Evolutionary conservation across 306 rosid species (phyloP).

Genomic region (Dalbergia oliveri): DNA sequence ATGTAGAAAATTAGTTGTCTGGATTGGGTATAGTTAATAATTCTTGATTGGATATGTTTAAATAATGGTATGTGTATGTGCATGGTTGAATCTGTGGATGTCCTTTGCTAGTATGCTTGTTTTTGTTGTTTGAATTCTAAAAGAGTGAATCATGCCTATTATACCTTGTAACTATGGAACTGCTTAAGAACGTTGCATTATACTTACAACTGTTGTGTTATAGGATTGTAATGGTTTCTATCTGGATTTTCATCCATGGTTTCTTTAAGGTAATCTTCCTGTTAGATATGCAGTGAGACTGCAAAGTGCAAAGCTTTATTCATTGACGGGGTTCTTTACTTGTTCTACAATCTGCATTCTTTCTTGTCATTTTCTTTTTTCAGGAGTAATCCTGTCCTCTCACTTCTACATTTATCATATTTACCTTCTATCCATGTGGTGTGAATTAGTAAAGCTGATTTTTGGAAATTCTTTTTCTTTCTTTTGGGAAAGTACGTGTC

Average conservation of each 20-base stretch:
- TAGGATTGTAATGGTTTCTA: slow-evolving; percentile 21
- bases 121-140: not conserved
- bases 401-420: not conserved
- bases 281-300: not conserved
- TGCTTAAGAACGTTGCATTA: not conserved
- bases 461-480: slow-evolving; percentile 1
- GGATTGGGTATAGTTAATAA: not conserved
- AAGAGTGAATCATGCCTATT: slow-evolving; percentile 10
- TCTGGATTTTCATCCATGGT: not conserved
- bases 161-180: not conserved
- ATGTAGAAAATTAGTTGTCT: slow-evolving; percentile 1
- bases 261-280: slow-evolving; percentile 9
- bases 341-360: not conserved
- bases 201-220: not conserved
- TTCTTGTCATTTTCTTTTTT: no score
- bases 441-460: slow-evolving; percentile 1
- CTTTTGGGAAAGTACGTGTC: slow-evolving; percentile 9
- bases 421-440: slow-evolving; percentile 16
- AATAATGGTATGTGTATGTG: not conserved
- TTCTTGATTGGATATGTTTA: not conserved
- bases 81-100: not conserved
- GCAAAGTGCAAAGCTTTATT: slow-evolving; percentile 17
- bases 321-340: not conserved
- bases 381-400: no score
- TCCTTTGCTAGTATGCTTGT: not conserved